Conservation (phyloP, 257 asterid genomes). For the Gentiana dahurica region DNA sequence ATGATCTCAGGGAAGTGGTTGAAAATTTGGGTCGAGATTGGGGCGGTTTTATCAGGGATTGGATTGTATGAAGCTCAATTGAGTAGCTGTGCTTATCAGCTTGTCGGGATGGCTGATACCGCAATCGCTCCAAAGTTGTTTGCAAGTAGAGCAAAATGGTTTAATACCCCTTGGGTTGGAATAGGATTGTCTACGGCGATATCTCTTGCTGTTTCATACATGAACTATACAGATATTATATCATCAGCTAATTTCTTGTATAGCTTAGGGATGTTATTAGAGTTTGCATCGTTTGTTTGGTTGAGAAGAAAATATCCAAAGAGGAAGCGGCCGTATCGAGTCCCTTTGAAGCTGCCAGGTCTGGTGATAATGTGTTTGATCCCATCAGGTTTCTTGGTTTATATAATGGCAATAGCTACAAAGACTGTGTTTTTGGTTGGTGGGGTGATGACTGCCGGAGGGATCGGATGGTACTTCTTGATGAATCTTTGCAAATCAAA, state of each 20-base stretch:
- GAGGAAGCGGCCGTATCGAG: constrained; percentile 35
- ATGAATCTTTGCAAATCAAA: constrained; percentile 39
- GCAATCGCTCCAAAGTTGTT: constrained; percentile 33
- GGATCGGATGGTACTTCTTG: constrained; percentile 41
- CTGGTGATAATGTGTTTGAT: constrained; percentile 42
- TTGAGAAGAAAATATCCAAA: constrained; percentile 29
- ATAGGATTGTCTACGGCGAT: constrained; percentile 32
- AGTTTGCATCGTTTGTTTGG: constrained; percentile 47
- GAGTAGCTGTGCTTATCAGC: constrained; percentile 49
- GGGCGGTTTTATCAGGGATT: constrained; percentile 41
- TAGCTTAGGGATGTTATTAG: constrained; percentile 61
- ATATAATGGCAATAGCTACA: constrained; percentile 44
- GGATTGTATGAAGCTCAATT: constrained; percentile 53
- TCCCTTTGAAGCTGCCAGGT: constrained; percentile 35
- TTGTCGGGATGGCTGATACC: constrained; percentile 52
- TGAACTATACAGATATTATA: constrained; percentile 28
- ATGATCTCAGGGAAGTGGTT: constrained; percentile 51
- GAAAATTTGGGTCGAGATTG: constrained; percentile 50
- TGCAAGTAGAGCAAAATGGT: constrained; percentile 35
- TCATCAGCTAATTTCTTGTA: constrained; percentile 57
- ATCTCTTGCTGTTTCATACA: constrained; percentile 32
- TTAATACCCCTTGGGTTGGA: constrained; percentile 63
- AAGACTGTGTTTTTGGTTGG: constrained; percentile 41
- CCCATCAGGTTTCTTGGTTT: constrained; percentile 47
- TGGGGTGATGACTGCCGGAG: constrained; percentile 37